A percentile compares a stretch with the other conserved stretches of the same genome.
Conservation (phyloP, 1,139 yeast species). For the Candida sojae region DNA sequence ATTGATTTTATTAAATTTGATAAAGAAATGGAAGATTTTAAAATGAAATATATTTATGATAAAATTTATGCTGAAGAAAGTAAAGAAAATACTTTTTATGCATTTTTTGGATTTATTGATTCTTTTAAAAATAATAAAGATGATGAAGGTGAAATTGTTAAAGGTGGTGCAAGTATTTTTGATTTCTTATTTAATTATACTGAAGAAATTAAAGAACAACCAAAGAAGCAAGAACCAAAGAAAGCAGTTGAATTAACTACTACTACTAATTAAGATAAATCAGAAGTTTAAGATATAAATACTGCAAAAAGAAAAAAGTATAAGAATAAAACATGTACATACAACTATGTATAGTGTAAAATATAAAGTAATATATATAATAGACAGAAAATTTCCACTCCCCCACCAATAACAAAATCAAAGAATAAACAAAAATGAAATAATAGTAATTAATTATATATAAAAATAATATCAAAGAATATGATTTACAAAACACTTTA, state of each 20-base stretch:
- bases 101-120: slow-evolving; percentile 87
- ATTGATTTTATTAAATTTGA: slow-evolving; percentile 70
- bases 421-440: neutral
- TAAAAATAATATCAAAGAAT: neutral
- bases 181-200: slow-evolving; percentile 52
- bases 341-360: neutral
- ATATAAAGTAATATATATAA: neutral
- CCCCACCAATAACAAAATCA: neutral
- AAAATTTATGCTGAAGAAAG: slow-evolving; percentile 89
- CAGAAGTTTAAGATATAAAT: neutral
- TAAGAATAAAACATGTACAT: neutral
- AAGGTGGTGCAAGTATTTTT: slow-evolving; percentile 45
- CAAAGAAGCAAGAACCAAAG: neutral
- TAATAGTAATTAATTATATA: neutral
- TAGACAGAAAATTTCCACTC: slow-evolving; percentile 1
- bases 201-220: slow-evolving; percentile 2
- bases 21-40: slow-evolving; percentile 78
- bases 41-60: slow-evolving; percentile 85
- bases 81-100: slow-evolving; percentile 82
- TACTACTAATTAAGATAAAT: neutral
- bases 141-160: slow-evolving; percentile 19
- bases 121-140: slow-evolving; percentile 48
- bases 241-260: neutral
- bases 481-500: neutral
- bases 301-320: neutral